These are phyloP conservation scores for Fusarium hainanense DNA, from an alignment of 2,329 filamentous ascomycete genomes.

Conservation along the genomic window DNA sequence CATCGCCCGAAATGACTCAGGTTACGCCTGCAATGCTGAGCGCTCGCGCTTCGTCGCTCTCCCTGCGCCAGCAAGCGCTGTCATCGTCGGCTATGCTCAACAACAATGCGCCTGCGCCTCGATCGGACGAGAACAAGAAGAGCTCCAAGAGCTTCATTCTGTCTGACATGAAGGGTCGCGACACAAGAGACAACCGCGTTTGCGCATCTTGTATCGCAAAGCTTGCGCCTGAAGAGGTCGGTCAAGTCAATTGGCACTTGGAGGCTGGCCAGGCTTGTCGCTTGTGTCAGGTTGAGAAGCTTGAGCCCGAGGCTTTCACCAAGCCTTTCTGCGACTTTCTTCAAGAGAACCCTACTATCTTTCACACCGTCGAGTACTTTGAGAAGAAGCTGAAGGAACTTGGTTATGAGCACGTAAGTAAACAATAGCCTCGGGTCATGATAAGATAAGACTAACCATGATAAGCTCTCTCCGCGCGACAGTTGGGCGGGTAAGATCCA, in stretches of 20 bases:
- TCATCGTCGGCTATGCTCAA: constrained; percentile 42
- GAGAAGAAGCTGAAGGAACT: constrained; percentile 75
- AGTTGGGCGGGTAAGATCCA: constrained; percentile 79
- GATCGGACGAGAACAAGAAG: constrained; percentile 24
- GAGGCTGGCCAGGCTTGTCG: constrained; percentile 46
- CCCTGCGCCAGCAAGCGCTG: constrained; percentile 56
- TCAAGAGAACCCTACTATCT: constrained; percentile 90
- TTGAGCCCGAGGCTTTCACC: constrained; percentile 74
- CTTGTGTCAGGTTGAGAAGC: constrained; percentile 53
- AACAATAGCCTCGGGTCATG: background rate
- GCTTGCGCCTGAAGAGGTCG: constrained; percentile 45
- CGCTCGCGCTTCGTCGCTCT: constrained; percentile 57
- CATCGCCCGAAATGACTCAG: constrained; percentile 54
- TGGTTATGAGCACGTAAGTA: constrained; percentile 76
- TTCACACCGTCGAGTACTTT: constrained; percentile 87
- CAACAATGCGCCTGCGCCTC: constrained; percentile 46
- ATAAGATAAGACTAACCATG: constrained; percentile 23
- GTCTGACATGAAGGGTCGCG: constrained; percentile 54
- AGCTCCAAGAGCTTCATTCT: constrained; percentile 60
- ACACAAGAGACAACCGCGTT: constrained; percentile 49
- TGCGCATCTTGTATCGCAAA: constrained; percentile 55
- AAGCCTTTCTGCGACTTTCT: constrained; percentile 90
- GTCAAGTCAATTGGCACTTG: constrained; percentile 50
- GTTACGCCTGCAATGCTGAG: constrained; percentile 59
- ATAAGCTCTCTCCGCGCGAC: constrained; percentile 79